Evolutionary conservation across 2,329 filamentous ascomycete species (phyloP).

Genomic region (Clathrospora elynae): DNA sequence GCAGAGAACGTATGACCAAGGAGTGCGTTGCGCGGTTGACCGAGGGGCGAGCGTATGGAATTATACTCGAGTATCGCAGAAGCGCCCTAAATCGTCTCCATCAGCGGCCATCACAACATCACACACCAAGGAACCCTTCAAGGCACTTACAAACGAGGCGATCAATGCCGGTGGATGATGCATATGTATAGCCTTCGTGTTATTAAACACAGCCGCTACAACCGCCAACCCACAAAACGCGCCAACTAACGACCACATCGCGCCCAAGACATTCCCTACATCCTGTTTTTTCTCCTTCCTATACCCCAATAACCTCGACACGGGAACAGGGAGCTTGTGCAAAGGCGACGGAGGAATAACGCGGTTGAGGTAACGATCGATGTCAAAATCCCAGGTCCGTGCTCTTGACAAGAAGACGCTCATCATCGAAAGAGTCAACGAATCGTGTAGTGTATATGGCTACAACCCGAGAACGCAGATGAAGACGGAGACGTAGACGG

Average conservation of each 20-base stretch:
- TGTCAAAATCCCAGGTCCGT: slow-evolving; percentile 64
- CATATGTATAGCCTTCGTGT: slow-evolving; percentile 44
- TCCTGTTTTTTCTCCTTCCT: slow-evolving; percentile 46
- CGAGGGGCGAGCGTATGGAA: slow-evolving; percentile 53
- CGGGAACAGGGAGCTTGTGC: slow-evolving; percentile 64
- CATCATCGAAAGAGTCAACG: neutral
- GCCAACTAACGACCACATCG: slow-evolving; percentile 52
- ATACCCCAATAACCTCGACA: slow-evolving; percentile 69
- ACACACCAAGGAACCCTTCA: neutral
- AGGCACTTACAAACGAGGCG: slow-evolving; percentile 48
- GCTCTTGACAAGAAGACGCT: slow-evolving; percentile 12
- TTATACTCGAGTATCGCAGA: slow-evolving; percentile 57
- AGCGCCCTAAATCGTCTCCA: slow-evolving; percentile 45
- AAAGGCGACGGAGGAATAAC: slow-evolving; percentile 70
- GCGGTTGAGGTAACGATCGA: slow-evolving; percentile 77
- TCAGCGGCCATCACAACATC: slow-evolving; percentile 6
- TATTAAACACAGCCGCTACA: slow-evolving; percentile 51
- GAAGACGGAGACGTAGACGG: too few species aligned
- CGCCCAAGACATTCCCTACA: slow-evolving; percentile 50
- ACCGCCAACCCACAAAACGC: slow-evolving; percentile 53
- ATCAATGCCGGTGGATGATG: slow-evolving; percentile 53
- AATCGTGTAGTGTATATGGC: too few species aligned
- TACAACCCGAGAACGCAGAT: too few species aligned
- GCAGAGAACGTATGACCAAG: slow-evolving; percentile 54
- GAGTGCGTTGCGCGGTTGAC: slow-evolving; percentile 55